These are phyloP conservation scores for Jackrogersella minutella DNA, from an alignment of 495 filamentous ascomycete genomes.

Conservation along the genomic window DNA sequence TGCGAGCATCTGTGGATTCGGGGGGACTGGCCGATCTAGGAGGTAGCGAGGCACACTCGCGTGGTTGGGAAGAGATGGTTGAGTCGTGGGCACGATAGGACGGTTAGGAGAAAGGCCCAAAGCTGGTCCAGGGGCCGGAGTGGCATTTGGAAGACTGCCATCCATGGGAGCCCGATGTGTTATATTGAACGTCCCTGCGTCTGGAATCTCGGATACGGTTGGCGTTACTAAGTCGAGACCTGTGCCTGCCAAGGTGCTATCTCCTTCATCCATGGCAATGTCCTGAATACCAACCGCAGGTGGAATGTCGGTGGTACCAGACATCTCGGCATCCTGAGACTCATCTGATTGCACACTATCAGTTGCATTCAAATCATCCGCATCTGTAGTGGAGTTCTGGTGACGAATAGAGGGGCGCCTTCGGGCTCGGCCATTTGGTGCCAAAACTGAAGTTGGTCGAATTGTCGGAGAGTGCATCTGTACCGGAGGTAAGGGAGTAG, in stretches of 20 bases:
- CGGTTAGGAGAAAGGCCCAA: slow-evolving; percentile 81
- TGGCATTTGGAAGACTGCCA: slow-evolving; percentile 80
- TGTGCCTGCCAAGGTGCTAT: slow-evolving; percentile 78
- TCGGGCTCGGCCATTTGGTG: slow-evolving; percentile 53
- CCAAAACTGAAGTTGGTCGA: slow-evolving; percentile 59
- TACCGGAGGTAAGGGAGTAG: slow-evolving; percentile 79
- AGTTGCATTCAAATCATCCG: slow-evolving; percentile 78
- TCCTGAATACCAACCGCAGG: slow-evolving; percentile 80
- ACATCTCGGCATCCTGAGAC: slow-evolving; percentile 68
- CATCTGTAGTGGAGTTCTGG: slow-evolving; percentile 84
- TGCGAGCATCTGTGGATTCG: slow-evolving; percentile 74
- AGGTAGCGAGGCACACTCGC: slow-evolving; percentile 74
- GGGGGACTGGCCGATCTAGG: slow-evolving; percentile 70
- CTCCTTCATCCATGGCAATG: slow-evolving; percentile 76
- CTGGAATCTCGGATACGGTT: slow-evolving; percentile 82
- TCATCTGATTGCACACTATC: slow-evolving; percentile 79
- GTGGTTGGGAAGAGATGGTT: slow-evolving; percentile 68
- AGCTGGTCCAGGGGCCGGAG: slow-evolving; percentile 62
- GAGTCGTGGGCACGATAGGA: slow-evolving; percentile 75
- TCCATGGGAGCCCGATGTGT: slow-evolving; percentile 89
- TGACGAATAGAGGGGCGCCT: slow-evolving; percentile 84
- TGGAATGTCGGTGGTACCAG: slow-evolving; percentile 81
- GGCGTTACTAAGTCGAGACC: slow-evolving; percentile 77
- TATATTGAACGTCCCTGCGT: slow-evolving; percentile 92
- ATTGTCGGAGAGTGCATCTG: slow-evolving; percentile 61